phyloP scores from a whole-genome alignment of 306 rosid species.

The Hylodesmum podocarpum region DNA sequence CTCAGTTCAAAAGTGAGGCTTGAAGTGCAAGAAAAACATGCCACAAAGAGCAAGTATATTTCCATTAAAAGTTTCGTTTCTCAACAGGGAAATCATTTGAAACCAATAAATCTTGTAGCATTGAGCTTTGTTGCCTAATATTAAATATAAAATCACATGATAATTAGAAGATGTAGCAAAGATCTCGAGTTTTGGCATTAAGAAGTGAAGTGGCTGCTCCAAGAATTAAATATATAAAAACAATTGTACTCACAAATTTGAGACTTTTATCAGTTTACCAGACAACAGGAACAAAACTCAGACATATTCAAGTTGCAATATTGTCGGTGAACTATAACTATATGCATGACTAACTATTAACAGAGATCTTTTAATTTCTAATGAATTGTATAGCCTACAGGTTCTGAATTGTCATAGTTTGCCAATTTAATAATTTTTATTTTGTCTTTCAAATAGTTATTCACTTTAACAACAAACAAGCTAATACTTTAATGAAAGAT shows the following conservation, averaged over 20 bases:
- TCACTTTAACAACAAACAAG: not conserved
- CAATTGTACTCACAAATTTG: not conserved
- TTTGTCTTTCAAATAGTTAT: not conserved
- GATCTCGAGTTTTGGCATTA: not conserved
- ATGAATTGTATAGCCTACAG: not conserved
- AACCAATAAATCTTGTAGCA: not conserved
- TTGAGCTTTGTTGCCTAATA: not conserved
- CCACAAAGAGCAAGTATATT: not conserved
- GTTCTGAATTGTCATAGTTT: not conserved
- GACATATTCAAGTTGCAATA: not conserved
- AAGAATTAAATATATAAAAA: not conserved
- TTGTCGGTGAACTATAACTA: not conserved
- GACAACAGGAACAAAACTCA: not conserved
- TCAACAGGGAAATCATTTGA: not conserved
- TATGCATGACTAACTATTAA: not conserved
- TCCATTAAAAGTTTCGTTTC: not conserved
- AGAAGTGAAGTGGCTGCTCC: slow-evolving; percentile 20
- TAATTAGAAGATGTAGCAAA: not conserved
- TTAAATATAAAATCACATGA: slow-evolving; percentile 4
- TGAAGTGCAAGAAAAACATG: slow-evolving; percentile 13
- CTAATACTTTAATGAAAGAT: not conserved
- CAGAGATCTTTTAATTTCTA: not conserved
- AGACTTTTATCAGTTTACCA: not conserved
- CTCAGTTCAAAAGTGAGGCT: not conserved
- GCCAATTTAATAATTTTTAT: not conserved